These are phyloP conservation scores for Calvatia gigantea DNA, from an alignment of 768 basidiomycete species.

Conservation along the genomic window DNA sequence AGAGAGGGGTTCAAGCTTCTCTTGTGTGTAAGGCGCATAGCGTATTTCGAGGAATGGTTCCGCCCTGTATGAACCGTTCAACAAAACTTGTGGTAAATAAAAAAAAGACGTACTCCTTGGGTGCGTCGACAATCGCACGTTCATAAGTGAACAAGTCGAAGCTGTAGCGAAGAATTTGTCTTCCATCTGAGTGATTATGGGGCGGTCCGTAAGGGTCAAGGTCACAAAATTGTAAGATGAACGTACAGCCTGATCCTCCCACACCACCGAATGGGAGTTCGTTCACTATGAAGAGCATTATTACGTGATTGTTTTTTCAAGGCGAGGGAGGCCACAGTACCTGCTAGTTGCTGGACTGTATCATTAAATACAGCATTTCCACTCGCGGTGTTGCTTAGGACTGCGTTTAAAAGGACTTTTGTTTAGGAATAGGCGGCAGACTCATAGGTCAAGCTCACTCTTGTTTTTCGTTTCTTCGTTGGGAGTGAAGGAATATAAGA, in stretches of 20 bases:
- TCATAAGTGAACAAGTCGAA: slow-evolving; percentile 54
- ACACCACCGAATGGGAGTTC: slow-evolving; percentile 33
- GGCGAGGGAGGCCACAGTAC: too few species aligned
- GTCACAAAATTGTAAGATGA: background rate
- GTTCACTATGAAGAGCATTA: slow-evolving; percentile 18
- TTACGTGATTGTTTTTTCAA: too few species aligned
- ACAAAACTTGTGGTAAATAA: background rate
- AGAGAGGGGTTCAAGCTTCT: slow-evolving; percentile 28
- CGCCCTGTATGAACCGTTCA: too few species aligned
- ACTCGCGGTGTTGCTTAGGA: slow-evolving; percentile 52
- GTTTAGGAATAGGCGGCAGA: too few species aligned
- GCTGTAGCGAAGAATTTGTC: slow-evolving; percentile 47
- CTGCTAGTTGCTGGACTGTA: slow-evolving; percentile 47
- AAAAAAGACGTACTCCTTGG: slow-evolving; percentile 38
- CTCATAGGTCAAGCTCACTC: too few species aligned
- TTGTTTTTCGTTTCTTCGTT: slow-evolving; percentile 34
- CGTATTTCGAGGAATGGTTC: slow-evolving; percentile 37
- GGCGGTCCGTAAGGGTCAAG: background rate
- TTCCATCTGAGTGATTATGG: slow-evolving; percentile 41
- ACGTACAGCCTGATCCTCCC: slow-evolving; percentile 65
- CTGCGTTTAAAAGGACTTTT: too few species aligned
- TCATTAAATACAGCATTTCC: slow-evolving; percentile 61
- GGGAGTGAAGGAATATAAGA: slow-evolving; percentile 62
- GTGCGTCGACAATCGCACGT: slow-evolving; percentile 46
- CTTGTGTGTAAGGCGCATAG: slow-evolving; percentile 52